phyloP scores from a whole-genome alignment of 768 basidiomycete genomes.

The Kwoniella dendrophila region DNA sequence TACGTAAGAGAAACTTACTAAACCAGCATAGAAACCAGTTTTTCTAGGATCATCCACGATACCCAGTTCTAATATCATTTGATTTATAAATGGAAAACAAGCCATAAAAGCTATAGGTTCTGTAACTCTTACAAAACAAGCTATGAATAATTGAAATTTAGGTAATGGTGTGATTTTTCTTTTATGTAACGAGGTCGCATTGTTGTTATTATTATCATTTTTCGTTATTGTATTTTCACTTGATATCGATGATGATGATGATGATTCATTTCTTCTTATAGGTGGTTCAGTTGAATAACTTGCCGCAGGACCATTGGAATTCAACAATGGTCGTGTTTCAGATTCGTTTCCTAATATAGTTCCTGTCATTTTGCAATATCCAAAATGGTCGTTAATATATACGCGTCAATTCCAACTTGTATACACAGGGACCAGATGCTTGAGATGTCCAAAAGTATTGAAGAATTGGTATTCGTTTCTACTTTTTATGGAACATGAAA shows the following conservation, averaged over 20 bases:
- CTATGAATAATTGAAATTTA: conserved; percentile 37
- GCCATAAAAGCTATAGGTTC: conserved; percentile 44
- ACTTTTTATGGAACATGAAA: too few species aligned
- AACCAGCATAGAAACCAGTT: conserved; percentile 40
- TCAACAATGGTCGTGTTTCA: conserved; percentile 15
- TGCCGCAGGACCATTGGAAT: neutral
- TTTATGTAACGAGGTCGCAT: neutral
- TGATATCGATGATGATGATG: too few species aligned
- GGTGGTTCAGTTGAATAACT: conserved; percentile 1
- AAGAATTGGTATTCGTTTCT: too few species aligned
- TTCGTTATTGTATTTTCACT: neutral
- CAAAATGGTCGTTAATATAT: too few species aligned
- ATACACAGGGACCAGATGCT: neutral
- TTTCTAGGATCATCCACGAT: conserved; percentile 35
- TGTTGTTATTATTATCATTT: neutral
- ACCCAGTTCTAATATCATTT: conserved; percentile 44
- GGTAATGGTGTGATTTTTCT: conserved; percentile 39
- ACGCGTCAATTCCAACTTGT: too few species aligned
- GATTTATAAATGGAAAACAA: conserved; percentile 49
- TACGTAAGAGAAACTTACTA: conserved; percentile 25
- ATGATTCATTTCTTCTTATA: neutral
- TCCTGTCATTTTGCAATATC: conserved; percentile 15
- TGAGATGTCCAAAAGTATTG: too few species aligned
- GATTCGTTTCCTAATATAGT: conserved; percentile 19
- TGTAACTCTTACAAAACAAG: conserved; percentile 39